Evolutionary conservation across 352 stramenopile species (phyloP).

Genomic region (Pythium rishiriense): DNA sequence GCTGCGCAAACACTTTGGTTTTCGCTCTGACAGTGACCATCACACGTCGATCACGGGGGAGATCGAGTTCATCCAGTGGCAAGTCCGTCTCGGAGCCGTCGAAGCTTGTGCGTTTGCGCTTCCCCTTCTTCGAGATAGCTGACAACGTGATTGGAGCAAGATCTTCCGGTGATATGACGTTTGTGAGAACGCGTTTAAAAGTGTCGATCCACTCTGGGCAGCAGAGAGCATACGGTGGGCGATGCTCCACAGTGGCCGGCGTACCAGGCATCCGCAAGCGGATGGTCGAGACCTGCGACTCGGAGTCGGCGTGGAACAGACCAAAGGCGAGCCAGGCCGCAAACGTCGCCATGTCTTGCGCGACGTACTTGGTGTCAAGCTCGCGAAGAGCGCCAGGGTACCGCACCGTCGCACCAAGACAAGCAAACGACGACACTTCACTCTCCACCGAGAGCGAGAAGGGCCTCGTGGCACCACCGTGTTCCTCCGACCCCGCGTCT

Average conservation of each 20-base stretch:
- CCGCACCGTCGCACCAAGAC: background rate
- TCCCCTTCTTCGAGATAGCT: background rate
- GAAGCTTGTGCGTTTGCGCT: background rate
- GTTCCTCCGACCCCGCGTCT: background rate
- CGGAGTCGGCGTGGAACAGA: background rate
- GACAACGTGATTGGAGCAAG: background rate
- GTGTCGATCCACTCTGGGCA: background rate
- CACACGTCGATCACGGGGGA: background rate
- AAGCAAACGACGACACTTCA: background rate
- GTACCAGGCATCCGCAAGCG: background rate
- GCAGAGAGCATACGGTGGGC: background rate
- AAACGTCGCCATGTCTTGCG: background rate
- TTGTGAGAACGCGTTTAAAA: background rate
- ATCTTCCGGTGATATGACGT: background rate
- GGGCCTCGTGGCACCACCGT: too few species aligned
- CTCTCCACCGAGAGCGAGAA: background rate
- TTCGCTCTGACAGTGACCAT: background rate
- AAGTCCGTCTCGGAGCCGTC: background rate
- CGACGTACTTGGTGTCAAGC: background rate
- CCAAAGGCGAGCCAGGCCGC: constrained; percentile 5
- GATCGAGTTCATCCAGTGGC: background rate
- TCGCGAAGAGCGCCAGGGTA: background rate
- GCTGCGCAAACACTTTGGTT: background rate
- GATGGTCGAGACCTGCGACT: background rate
- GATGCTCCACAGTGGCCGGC: background rate